These are phyloP conservation scores for Pseudonitzschia multistriata DNA, from an alignment of 108 stramenopile genomes.

Conservation along the genomic window DNA sequence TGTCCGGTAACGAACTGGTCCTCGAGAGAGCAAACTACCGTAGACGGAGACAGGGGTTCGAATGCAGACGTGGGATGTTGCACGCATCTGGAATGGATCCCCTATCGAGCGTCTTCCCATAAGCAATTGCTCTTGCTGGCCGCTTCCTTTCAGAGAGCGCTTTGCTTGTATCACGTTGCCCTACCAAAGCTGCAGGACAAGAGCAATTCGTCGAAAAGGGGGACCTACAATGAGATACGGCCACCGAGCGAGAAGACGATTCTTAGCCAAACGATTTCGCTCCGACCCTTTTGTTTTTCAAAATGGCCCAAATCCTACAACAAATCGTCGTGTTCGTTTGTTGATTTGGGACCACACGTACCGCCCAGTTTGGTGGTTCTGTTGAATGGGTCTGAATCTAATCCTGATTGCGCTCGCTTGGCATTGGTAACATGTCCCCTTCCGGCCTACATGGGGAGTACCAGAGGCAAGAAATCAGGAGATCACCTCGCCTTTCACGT, in stretches of 20 bases:
- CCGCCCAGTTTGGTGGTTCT: constrained; percentile 26
- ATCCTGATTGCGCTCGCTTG: constrained; percentile 29
- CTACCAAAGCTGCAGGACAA: constrained; percentile 37
- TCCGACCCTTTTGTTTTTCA: constrained; percentile 29
- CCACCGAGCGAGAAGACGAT: constrained; percentile 32
- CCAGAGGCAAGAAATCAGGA: not conserved
- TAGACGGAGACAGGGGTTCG: not conserved
- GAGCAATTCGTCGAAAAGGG: not conserved
- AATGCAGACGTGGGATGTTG: constrained; percentile 39
- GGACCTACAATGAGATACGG: constrained; percentile 13
- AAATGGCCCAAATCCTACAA: constrained; percentile 29
- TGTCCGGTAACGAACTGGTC: constrained; percentile 7
- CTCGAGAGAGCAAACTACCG: not conserved
- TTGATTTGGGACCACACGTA: constrained; percentile 46
- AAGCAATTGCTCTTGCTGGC: constrained; percentile 54
- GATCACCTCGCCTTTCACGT: constrained; percentile 17
- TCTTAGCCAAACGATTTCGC: constrained; percentile 22
- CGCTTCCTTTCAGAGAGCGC: constrained; percentile 65
- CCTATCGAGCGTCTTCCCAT: constrained; percentile 34
- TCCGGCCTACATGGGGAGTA: constrained; percentile 10
- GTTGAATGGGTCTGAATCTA: constrained; percentile 22
- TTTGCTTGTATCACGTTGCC: constrained; percentile 69
- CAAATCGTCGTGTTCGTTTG: constrained; percentile 24
- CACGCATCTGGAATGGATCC: constrained; percentile 64
- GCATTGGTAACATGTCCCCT: constrained; percentile 26